phyloP scores from a whole-genome alignment of 768 basidiomycete species.

The Exidia glandulosa region DNA sequence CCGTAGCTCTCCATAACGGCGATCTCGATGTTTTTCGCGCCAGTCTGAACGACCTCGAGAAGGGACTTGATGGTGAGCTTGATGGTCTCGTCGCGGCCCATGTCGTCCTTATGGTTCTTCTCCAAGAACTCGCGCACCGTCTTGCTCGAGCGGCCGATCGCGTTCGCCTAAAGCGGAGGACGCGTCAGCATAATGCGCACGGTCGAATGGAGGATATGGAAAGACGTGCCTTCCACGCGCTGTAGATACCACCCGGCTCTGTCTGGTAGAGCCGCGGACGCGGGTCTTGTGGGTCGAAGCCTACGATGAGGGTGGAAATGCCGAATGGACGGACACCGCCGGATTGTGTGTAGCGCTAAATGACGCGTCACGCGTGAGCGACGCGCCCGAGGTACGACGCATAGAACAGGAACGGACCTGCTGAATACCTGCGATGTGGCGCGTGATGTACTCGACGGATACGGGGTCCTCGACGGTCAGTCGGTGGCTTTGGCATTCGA shows the following conservation, averaged over 20 bases:
- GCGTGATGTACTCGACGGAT: conserved; percentile 95
- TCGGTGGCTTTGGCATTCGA: conserved; percentile 96
- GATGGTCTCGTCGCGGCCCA: conserved; percentile 81
- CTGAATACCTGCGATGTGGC: conserved; percentile 97
- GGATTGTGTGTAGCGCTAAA: conserved; percentile 91
- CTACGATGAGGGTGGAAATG: conserved; percentile 91
- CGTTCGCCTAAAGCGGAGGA: conserved; percentile 60
- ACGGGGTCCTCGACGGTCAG: conserved; percentile 97
- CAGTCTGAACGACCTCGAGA: conserved; percentile 96
- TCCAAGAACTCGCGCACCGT: conserved; percentile 98
- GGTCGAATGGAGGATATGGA: not conserved
- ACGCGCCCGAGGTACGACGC: not conserved
- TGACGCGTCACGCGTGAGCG: not conserved
- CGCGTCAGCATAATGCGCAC: not conserved
- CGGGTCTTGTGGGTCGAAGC: conserved; percentile 89
- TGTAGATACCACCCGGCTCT: conserved; percentile 96
- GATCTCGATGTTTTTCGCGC: conserved; percentile 99
- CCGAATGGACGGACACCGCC: conserved; percentile 98
- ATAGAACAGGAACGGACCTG: conserved; percentile 56
- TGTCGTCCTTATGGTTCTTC: conserved; percentile 91
- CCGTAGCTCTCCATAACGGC: conserved; percentile 95
- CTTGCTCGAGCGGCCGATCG: conserved; percentile 95
- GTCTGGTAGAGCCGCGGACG: conserved; percentile 89
- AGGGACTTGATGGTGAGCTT: conserved; percentile 92
- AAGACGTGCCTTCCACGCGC: conserved; percentile 83